Conservation (phyloP, 2,329 filamentous ascomycete species). For the Lachnellula suecica region DNA sequence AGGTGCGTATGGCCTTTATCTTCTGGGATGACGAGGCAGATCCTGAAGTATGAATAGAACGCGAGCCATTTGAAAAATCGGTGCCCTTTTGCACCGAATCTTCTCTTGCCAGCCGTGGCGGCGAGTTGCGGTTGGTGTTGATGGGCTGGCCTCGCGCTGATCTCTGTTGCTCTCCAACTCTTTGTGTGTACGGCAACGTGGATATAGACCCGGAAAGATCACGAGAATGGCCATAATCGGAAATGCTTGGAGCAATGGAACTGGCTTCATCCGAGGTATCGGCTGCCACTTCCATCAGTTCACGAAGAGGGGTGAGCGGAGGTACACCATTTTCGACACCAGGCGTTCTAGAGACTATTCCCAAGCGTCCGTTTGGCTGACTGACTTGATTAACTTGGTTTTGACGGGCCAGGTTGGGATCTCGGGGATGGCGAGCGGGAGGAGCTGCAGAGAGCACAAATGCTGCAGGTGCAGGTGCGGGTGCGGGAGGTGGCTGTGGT, state of each 20-base stretch:
- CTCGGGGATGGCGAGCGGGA: conserved; percentile 16
- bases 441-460: conserved; percentile 29
- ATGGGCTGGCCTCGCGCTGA: conserved; percentile 12
- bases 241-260: conserved; percentile 20
- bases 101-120: conserved; percentile 14
- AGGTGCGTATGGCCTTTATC: conserved; percentile 53
- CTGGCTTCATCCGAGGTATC: conserved; percentile 32
- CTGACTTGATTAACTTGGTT: not conserved
- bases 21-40: conserved; percentile 50
- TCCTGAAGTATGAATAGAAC: conserved; percentile 43
- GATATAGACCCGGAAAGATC: conserved; percentile 13
- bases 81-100: conserved; percentile 10
- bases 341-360: conserved; percentile 5
- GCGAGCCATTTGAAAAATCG: conserved; percentile 15
- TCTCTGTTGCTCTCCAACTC: conserved; percentile 14
- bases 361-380: conserved; percentile 3
- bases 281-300: conserved; percentile 31
- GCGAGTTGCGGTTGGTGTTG: conserved; percentile 13
- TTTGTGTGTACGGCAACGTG: conserved; percentile 3
- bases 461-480: not conserved
- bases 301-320: conserved; percentile 33
- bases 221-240: conserved; percentile 16
- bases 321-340: conserved; percentile 23
- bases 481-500: conserved; percentile 7
- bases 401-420: conserved; percentile 1